Evolutionary conservation across 148 eudicot species (phyloP).

Genomic region (Agrostemma githago): DNA sequence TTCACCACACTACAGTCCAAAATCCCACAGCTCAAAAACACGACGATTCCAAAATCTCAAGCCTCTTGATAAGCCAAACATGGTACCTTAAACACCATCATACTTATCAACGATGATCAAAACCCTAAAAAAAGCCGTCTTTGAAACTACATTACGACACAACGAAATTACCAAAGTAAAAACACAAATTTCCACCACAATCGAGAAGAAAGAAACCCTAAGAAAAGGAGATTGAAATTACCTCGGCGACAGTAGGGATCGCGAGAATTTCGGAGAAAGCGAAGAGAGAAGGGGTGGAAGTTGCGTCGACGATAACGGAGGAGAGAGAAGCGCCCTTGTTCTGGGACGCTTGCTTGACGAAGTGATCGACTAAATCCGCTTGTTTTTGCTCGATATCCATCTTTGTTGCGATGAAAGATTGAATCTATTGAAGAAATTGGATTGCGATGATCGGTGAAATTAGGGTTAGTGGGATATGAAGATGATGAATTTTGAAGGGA

Average conservation of each 20-base stretch:
- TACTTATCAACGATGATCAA: not conserved
- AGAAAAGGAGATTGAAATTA: conserved; percentile 12
- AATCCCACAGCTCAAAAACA: not conserved
- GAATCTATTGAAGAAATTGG: not conserved
- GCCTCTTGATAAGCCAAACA: not conserved
- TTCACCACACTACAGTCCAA: not conserved
- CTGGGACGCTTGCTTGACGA: conserved; percentile 61
- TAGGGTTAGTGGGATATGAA: conserved; percentile 10
- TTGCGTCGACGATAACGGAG: conserved; percentile 60
- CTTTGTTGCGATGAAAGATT: not conserved
- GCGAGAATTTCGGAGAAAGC: conserved; percentile 94
- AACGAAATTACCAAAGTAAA: not conserved
- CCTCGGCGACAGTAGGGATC: conserved; percentile 65
- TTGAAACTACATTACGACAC: conserved; percentile 2
- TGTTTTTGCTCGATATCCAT: conserved; percentile 92
- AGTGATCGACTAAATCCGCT: conserved; percentile 77
- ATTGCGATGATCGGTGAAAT: conserved; percentile 13
- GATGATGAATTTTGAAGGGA: not conserved
- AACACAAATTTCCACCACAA: not conserved
- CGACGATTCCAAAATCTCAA: not conserved
- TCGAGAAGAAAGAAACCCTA: not conserved
- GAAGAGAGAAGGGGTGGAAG: conserved; percentile 81
- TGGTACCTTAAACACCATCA: not conserved
- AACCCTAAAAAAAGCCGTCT: not conserved
- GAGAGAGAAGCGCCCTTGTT: conserved; percentile 51